phyloP scores from a whole-genome alignment of 2,329 filamentous ascomycete species.

The Diaporthe sp. region DNA sequence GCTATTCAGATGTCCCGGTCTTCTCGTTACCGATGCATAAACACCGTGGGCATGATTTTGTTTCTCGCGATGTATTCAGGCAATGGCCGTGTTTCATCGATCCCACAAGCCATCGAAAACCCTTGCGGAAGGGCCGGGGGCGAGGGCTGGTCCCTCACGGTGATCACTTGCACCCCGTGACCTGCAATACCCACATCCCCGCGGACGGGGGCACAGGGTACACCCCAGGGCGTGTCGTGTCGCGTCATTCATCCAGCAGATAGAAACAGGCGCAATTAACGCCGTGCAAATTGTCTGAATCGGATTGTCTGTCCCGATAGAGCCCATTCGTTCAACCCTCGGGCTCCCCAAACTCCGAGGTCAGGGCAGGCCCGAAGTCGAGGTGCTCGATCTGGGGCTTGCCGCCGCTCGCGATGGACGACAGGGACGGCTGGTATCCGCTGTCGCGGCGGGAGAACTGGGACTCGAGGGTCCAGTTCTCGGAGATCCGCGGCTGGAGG shows the following conservation, averaged over 20 bases:
- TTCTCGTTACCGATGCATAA: background rate
- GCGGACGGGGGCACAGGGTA: background rate
- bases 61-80: too few relatives aligned
- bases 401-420: background rate
- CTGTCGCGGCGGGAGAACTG: background rate
- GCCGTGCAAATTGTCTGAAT: background rate
- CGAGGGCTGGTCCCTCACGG: too few relatives aligned
- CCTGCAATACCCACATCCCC: background rate
- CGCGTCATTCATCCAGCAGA: background rate
- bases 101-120: background rate
- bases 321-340: background rate
- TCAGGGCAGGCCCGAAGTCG: background rate
- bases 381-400: background rate
- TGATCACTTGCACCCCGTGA: background rate
- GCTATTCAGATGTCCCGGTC: background rate
- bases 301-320: too few relatives aligned
- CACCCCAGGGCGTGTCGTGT: background rate
- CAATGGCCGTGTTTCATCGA: background rate
- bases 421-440: conserved; percentile 12
- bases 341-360: background rate
- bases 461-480: background rate
- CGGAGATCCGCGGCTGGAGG: background rate
- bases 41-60: background rate
- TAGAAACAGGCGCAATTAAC: background rate
- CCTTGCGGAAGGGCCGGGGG: background rate